Evolutionary conservation across 2,329 filamentous ascomycete genomes (phyloP).

Genomic region (Botrytis medusae): DNA sequence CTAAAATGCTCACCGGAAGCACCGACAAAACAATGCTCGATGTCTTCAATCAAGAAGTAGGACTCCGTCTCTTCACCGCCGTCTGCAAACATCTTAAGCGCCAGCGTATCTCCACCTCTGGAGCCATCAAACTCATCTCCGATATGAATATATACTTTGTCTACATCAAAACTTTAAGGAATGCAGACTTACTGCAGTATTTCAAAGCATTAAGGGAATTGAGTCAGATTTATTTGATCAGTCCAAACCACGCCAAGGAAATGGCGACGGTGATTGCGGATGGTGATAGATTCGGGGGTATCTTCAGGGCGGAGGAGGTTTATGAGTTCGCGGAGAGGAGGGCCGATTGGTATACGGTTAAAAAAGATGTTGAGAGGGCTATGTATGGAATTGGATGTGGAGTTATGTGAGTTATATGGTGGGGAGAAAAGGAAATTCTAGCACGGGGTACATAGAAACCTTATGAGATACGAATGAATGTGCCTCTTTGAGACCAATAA

Average conservation of each 20-base stretch:
- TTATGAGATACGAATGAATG: constrained; percentile 6
- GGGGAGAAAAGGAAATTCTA: not conserved
- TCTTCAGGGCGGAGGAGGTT: constrained; percentile 94
- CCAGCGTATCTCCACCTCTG: constrained; percentile 85
- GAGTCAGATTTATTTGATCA: constrained; percentile 93
- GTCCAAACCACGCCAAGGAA: constrained; percentile 83
- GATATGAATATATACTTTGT: constrained; percentile 94
- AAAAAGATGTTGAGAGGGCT: constrained; percentile 83
- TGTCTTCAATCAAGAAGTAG: constrained; percentile 97
- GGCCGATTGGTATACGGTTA: constrained; percentile 93
- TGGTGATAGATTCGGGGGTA: constrained; percentile 81
- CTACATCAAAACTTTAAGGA: constrained; percentile 78
- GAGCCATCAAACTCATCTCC: constrained; percentile 88
- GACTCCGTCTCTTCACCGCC: constrained; percentile 84
- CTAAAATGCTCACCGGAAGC: constrained; percentile 86
- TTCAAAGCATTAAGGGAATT: constrained; percentile 90
- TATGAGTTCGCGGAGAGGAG: constrained; percentile 94
- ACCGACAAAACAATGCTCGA: constrained; percentile 98
- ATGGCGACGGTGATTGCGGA: constrained; percentile 95
- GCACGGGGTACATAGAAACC: not conserved
- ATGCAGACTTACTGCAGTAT: constrained; percentile 81
- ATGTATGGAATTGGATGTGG: constrained; percentile 94
- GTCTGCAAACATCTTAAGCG: constrained; percentile 98
- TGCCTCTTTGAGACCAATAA: constrained; percentile 2
- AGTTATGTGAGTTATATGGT: constrained; percentile 42